Evolutionary conservation across 192 early-diverging fungal genomes (phyloP).

Genomic region (Globomyces pollinis-pini): DNA sequence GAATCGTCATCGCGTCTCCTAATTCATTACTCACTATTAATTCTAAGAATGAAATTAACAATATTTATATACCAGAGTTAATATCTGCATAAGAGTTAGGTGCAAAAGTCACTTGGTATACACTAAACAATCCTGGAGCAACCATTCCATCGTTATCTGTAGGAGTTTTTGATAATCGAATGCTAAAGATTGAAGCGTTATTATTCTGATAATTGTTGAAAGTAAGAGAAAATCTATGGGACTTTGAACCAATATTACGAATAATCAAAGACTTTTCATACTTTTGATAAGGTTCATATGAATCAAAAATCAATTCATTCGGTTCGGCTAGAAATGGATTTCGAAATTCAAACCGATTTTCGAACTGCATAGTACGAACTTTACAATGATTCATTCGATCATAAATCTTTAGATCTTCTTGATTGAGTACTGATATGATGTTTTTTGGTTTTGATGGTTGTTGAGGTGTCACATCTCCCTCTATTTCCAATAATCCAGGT

Average conservation of each 20-base stretch:
- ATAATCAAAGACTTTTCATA: slow-evolving; percentile 33
- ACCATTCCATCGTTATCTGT: slow-evolving; percentile 27
- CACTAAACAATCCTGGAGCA: slow-evolving; percentile 36
- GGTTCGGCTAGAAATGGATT: not conserved
- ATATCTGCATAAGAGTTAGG: slow-evolving; percentile 35
- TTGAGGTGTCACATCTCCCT: not conserved
- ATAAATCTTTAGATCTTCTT: not conserved
- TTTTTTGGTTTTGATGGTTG: not conserved
- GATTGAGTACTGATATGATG: not conserved
- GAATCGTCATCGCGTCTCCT: no score
- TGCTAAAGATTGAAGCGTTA: slow-evolving; percentile 15
- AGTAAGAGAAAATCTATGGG: slow-evolving; percentile 25
- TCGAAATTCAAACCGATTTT: not conserved
- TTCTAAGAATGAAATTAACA: no score
- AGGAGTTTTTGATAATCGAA: slow-evolving; percentile 25
- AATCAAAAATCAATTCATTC: slow-evolving; percentile 24
- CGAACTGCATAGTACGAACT: not conserved
- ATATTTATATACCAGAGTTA: no score
- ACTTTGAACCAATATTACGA: slow-evolving; percentile 30
- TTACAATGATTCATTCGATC: not conserved
- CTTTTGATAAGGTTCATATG: slow-evolving; percentile 34
- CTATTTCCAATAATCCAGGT: not conserved
- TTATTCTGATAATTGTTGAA: not conserved
- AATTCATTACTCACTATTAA: slow-evolving; percentile 27
- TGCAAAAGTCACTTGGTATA: slow-evolving; percentile 31